phyloP scores from a whole-genome alignment of 2,329 filamentous ascomycete species.

The Epichloe hybrida region DNA sequence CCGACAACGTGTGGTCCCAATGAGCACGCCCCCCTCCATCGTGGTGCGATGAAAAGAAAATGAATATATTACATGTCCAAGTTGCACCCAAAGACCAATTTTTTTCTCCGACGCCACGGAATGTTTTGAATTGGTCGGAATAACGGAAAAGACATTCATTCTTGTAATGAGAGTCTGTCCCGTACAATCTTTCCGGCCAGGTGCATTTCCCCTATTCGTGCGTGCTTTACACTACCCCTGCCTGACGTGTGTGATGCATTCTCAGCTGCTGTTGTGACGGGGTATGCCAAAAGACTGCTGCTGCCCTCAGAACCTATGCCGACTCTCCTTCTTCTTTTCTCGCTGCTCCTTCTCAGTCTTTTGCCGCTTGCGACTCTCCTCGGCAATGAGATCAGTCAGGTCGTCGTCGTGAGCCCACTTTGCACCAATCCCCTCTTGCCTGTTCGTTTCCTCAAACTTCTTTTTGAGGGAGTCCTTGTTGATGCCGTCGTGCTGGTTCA shows the following conservation, averaged over 20 bases:
- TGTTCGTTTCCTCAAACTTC: constrained; percentile 62
- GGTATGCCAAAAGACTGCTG: too few relatives aligned
- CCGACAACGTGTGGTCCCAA: too few relatives aligned
- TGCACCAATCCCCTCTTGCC: constrained; percentile 51
- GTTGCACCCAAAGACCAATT: too few relatives aligned
- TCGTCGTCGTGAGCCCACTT: constrained; percentile 74
- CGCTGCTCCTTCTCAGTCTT: constrained; percentile 75
- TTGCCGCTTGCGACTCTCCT: constrained; percentile 79
- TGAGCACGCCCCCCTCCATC: too few relatives aligned
- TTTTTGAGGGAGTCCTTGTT: constrained; percentile 71
- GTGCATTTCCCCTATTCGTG: too few relatives aligned
- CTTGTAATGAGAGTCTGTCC: too few relatives aligned
- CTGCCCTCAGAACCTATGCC: constrained; percentile 31
- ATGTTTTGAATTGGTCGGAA: neutral
- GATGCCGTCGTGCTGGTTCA: constrained; percentile 62
- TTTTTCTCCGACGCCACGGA: neutral
- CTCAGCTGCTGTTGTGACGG: too few relatives aligned
- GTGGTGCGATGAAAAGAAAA: too few relatives aligned
- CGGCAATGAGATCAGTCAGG: constrained; percentile 87
- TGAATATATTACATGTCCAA: too few relatives aligned
- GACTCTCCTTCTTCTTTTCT: constrained; percentile 46
- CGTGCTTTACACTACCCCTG: too few relatives aligned
- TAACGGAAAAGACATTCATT: neutral
- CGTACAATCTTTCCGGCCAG: too few relatives aligned
- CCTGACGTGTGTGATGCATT: too few relatives aligned